Evolutionary conservation across 1,284 basidiomycete species (phyloP).

Genomic region (Tausonia pullulans): DNA sequence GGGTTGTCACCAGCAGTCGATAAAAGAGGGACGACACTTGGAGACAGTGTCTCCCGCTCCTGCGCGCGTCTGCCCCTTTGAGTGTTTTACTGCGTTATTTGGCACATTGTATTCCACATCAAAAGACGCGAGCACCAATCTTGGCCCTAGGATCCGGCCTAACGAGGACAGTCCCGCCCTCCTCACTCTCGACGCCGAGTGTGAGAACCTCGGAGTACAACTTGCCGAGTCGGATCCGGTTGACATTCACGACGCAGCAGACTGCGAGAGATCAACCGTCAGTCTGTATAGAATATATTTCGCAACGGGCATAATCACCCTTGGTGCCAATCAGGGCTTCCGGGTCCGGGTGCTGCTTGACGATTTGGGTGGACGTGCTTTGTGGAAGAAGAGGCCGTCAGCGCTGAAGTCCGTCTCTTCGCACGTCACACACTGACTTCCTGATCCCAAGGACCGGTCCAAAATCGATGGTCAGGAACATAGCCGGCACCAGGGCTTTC

Average conservation of each 20-base stretch:
- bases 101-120: background rate
- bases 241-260: constrained; percentile 11
- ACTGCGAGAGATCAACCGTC: background rate
- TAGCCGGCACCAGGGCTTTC: constrained; percentile 13
- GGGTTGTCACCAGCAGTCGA: too few species aligned
- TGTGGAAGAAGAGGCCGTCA: too few species aligned
- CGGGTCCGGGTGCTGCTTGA: background rate
- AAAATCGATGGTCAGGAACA: constrained; percentile 14
- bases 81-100: too few species aligned
- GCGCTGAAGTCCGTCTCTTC: too few species aligned
- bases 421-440: background rate
- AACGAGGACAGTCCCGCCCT: constrained; percentile 11
- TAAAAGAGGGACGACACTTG: too few species aligned
- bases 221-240: constrained; percentile 5
- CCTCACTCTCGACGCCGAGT: constrained; percentile 12
- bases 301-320: background rate
- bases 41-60: too few species aligned
- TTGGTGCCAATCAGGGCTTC: constrained; percentile 10
- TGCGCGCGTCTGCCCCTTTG: too few species aligned
- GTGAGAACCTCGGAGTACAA: constrained; percentile 11
- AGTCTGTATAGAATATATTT: too few species aligned
- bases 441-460: constrained; percentile 7
- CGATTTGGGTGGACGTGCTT: constrained; percentile 10
- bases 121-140: constrained; percentile 14
- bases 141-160: constrained; percentile 13